Evolutionary conservation across 1,284 basidiomycete species (phyloP).

Genomic region (Cerioporus squamosus): DNA sequence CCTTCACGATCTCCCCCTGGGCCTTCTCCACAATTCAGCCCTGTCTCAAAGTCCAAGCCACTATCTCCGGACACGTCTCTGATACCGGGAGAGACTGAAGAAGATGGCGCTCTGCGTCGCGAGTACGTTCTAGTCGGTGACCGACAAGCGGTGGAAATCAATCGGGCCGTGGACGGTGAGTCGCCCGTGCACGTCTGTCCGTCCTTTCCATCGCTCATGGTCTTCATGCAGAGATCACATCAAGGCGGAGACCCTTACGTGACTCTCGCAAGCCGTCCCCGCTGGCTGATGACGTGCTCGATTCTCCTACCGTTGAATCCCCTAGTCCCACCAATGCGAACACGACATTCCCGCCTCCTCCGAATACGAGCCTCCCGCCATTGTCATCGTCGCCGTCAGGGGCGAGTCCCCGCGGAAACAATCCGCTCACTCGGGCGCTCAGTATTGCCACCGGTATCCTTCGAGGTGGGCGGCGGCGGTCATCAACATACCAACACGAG

Average conservation of each 20-base stretch:
- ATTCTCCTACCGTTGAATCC: conserved; percentile 35
- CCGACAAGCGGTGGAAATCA: conserved; percentile 75
- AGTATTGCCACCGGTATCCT: conserved; percentile 91
- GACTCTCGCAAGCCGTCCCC: conserved; percentile 54
- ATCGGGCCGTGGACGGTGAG: conserved; percentile 76
- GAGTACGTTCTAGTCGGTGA: conserved; percentile 84
- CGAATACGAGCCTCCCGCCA: conserved; percentile 43
- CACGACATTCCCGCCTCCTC: conserved; percentile 72
- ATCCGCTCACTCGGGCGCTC: conserved; percentile 84
- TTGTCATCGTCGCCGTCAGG: conserved; percentile 71
- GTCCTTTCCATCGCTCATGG: not conserved
- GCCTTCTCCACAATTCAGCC: conserved; percentile 16
- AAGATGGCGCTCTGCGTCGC: conserved; percentile 71
- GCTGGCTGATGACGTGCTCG: conserved; percentile 44
- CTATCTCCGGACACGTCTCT: conserved; percentile 63
- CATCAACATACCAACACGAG: conserved; percentile 34
- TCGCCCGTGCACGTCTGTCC: conserved; percentile 6
- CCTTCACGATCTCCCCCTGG: conserved; percentile 18
- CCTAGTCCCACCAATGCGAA: conserved; percentile 34
- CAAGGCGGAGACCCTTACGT: conserved; percentile 59
- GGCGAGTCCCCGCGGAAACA: conserved; percentile 61
- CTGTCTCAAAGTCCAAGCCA: conserved; percentile 31
- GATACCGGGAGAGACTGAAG: conserved; percentile 83
- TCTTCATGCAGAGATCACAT: conserved; percentile 59
- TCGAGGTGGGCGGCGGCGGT: conserved; percentile 59